phyloP scores from a whole-genome alignment of 768 basidiomycete species.

The Leccinum rimulosum region DNA sequence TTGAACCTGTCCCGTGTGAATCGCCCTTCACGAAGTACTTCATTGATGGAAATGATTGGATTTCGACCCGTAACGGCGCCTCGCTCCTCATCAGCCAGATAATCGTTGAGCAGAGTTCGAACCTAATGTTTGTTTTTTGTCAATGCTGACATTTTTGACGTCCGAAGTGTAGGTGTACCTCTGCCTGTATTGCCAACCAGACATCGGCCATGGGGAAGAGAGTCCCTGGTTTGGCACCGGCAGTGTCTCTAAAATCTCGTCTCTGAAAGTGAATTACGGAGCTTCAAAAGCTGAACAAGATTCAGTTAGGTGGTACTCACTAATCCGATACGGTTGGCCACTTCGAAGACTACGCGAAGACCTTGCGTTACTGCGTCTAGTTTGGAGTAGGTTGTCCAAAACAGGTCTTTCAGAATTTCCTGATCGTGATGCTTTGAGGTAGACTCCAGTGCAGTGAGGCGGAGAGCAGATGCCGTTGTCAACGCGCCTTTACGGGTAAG shows the following conservation, averaged over 20 bases:
- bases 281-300: neutral
- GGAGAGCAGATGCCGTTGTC: slow-evolving; percentile 52
- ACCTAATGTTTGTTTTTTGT: slow-evolving; percentile 49
- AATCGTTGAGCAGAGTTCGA: slow-evolving; percentile 78
- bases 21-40: slow-evolving; percentile 83
- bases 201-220: slow-evolving; percentile 84
- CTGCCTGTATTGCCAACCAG: slow-evolving; percentile 85
- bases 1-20: slow-evolving; percentile 77
- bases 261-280: slow-evolving; percentile 45
- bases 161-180: slow-evolving; percentile 47
- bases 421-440: slow-evolving; percentile 73
- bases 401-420: slow-evolving; percentile 85
- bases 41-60: slow-evolving; percentile 91
- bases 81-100: slow-evolving; percentile 89
- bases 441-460: slow-evolving; percentile 72
- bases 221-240: slow-evolving; percentile 70
- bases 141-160: slow-evolving; percentile 1
- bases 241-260: slow-evolving; percentile 87
- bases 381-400: slow-evolving; percentile 98
- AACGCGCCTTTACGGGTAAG: slow-evolving; percentile 20
- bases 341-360: slow-evolving; percentile 84
- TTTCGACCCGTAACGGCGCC: slow-evolving; percentile 77
- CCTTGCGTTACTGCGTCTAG: slow-evolving; percentile 92
- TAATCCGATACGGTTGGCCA: slow-evolving; percentile 85
- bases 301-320: slow-evolving; percentile 46